Evolutionary conservation across 1,284 basidiomycete species (phyloP), one percentile per base, ranked within the genome.

Genomic region (Melanopsichium pennsylvanicum): DNA sequence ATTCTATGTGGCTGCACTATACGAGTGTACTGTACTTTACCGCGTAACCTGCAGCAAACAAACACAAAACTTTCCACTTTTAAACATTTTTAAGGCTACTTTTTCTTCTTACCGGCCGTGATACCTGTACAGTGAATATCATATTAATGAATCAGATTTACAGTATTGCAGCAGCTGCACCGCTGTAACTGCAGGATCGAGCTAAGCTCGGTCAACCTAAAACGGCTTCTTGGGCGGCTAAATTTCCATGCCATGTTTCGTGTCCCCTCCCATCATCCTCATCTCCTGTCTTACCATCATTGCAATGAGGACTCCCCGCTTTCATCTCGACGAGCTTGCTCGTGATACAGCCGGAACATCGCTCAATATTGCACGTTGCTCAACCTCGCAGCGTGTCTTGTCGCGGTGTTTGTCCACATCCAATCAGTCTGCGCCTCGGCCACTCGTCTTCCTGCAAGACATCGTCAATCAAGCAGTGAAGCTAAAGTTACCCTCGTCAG

Each of bases 81-180:
- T 15, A 11, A 12, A 38, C 34, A 26, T 8, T 21, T 29, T 29
- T 8, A 29, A 8, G 27, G 12, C 18, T 3, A 19, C 18, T 19
- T n/a, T 25, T 47, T 59, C 63, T 67, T 67, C 57, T 59, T 60
- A 60, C 44, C 63, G 63, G 57, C 63, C 63, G 63, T 29, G n/a
- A 37, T n/a, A 6, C 22, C 15, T 21, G 15, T 3, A 19, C 18
- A 37, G 16, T 18, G 36, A 37, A 37, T 22, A 3, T n/a, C 13
- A 23, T 10, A n/a, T n/a, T n/a, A n/a, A n/a, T n/a, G n/a, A n/a
- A n/a, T n/a, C n/a, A n/a, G n/a, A n/a, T n/a, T n/a, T n/a, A n/a
- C n/a, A n/a, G n/a, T n/a, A n/a, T n/a, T n/a, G n/a, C n/a, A n/a
- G n/a, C n/a, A n/a, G n/a, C n/a, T n/a, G n/a, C n/a, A n/a, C n/a